phyloP scores from a whole-genome alignment of 768 basidiomycete genomes.

The Trametes gibbosa region DNA sequence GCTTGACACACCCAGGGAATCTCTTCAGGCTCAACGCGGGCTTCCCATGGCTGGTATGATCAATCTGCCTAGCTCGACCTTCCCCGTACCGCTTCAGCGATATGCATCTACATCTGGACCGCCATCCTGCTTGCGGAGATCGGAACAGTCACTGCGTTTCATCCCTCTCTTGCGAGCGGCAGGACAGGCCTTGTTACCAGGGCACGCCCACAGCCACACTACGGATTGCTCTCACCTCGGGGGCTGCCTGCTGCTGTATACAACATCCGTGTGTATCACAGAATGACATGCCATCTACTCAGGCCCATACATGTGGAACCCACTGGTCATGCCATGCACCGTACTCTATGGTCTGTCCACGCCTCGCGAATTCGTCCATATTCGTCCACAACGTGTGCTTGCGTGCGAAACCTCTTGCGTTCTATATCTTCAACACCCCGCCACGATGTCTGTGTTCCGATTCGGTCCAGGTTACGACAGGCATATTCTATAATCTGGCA shows the following conservation, averaged over 20 bases:
- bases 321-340: too few relatives aligned
- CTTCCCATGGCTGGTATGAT: neutral
- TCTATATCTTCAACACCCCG: neutral
- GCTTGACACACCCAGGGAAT: neutral
- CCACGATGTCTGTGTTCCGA: neutral
- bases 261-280: neutral
- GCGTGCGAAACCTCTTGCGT: neutral
- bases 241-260: neutral
- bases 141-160: constrained; percentile 2
- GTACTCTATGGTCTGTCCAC: neutral
- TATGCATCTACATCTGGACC: constrained; percentile 12
- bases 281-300: too few relatives aligned
- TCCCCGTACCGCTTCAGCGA: constrained; percentile 11
- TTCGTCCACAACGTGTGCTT: neutral
- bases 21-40: neutral
- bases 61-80: neutral
- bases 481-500: too few relatives aligned
- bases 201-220: neutral
- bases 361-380: neutral
- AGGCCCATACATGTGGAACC: too few relatives aligned
- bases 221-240: neutral
- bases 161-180: neutral
- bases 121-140: constrained; percentile 9
- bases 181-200: constrained; percentile 1
- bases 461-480: neutral